phyloP scores from a whole-genome alignment of 2,329 filamentous ascomycete genomes.

The Elsinoe perseae region DNA sequence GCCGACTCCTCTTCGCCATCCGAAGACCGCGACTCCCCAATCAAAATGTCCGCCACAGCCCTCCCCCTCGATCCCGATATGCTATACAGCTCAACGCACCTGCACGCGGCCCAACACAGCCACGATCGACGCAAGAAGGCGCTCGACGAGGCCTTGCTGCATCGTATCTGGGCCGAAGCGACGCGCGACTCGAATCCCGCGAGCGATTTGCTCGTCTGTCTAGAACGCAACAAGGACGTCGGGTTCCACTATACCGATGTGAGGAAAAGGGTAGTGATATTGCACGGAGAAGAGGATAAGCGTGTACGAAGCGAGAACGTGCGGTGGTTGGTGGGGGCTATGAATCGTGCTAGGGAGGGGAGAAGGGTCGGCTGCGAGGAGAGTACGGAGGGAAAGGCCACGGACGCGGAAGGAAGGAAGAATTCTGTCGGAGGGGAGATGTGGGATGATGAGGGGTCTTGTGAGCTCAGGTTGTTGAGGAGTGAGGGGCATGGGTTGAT shows the following conservation, averaged over 20 bases:
- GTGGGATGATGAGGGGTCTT: slow-evolving; percentile 45
- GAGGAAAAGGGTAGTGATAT: slow-evolving; percentile 80
- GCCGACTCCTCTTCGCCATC: slow-evolving; percentile 20
- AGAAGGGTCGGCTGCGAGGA: slow-evolving; percentile 4
- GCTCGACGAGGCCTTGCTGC: slow-evolving; percentile 80
- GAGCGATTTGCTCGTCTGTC: slow-evolving; percentile 82
- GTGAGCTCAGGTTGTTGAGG: slow-evolving; percentile 82
- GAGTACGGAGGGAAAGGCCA: too few relatives aligned
- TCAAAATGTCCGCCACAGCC: slow-evolving; percentile 27
- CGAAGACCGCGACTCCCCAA: slow-evolving; percentile 24
- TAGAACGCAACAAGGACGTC: slow-evolving; percentile 83
- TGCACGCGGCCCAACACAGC: slow-evolving; percentile 50
- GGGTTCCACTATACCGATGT: slow-evolving; percentile 98
- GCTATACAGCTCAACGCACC: slow-evolving; percentile 31
- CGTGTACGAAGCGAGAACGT: slow-evolving; percentile 93
- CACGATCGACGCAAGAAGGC: slow-evolving; percentile 64
- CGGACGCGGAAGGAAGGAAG: slow-evolving; percentile 17
- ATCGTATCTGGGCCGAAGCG: slow-evolving; percentile 88
- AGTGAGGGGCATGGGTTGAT: slow-evolving; percentile 93
- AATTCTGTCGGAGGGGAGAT: not conserved
- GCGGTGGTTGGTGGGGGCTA: slow-evolving; percentile 85
- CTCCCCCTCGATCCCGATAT: slow-evolving; percentile 35
- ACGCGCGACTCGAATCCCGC: slow-evolving; percentile 89
- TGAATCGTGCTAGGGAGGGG: slow-evolving; percentile 44
- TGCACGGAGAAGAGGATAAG: slow-evolving; percentile 84